Evolutionary conservation across 495 filamentous ascomycete genomes (phyloP), one percentile per base, ranked within the genome.

Genomic region (Tuber borchii): DNA sequence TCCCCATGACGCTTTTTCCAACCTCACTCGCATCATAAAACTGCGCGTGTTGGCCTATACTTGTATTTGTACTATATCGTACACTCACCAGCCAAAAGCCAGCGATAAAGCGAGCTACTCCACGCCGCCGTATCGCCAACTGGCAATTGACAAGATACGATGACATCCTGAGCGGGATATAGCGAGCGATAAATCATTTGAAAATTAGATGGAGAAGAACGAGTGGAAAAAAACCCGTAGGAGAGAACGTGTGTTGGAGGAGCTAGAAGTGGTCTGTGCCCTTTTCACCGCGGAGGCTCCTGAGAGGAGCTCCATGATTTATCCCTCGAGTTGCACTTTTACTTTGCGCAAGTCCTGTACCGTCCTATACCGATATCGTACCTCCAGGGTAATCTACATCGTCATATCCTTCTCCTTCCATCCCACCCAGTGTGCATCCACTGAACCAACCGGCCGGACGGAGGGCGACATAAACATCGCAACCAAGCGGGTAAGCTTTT

Each of bases 401-500:
- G 10, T 34, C 26, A 65, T 17, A 17, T 6, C 26, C 56, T 34
- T 5, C 56, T 8, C 1, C 56, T 16, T 16, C n/a, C 45, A 0
- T 2, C 12, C 12, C 14, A 0, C 14, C 56, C 26, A 7, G 26
- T 65, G 56, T 34, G n/a, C 10, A 5, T 10, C 51, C 56, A 31
- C 56, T 12, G 12, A 61, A 31, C 56, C 56, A 17, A 7, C 56
- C 26, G 17, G 56, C 56, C 56, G 56, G 56, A 65, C 10, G 34
- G 56, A 26, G 26, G 31, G 26, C 31, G 26, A 65, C 56, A 34
- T 17, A 65, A 12, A 16, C 3, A 65, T 65, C 56, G 4, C 56
- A 34, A 65, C 56, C 56, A 65, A 65, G 56, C 56, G 56, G 56
- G 56, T 65, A 65, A 65, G 56, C 56, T 8, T 65, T 65, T 65